Conservation (phyloP, 805 yeast genomes). For the Metschnikowia picachoensis region DNA sequence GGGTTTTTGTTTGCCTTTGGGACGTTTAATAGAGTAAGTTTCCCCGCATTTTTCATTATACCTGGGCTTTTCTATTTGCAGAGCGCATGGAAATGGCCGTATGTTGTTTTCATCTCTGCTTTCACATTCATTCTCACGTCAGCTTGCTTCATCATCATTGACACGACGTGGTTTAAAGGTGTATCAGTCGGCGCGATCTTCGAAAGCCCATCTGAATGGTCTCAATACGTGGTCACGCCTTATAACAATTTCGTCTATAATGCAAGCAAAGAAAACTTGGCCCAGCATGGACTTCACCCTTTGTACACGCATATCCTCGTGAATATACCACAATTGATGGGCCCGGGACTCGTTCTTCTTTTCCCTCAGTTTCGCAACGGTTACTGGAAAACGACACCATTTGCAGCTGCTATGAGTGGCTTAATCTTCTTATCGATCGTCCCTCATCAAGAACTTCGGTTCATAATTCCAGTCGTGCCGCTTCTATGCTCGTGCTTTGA, state of each 20-base stretch:
- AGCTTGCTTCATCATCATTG: slow-evolving; percentile 42
- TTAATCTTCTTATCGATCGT: slow-evolving; percentile 57
- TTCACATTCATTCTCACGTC: slow-evolving; percentile 36
- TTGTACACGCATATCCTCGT: slow-evolving; percentile 67
- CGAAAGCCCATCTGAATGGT: slow-evolving; percentile 12
- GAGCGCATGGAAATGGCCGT: slow-evolving; percentile 37
- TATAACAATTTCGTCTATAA: slow-evolving; percentile 76
- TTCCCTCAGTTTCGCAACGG: slow-evolving; percentile 31
- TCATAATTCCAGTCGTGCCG: slow-evolving; percentile 76
- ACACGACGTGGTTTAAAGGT: slow-evolving; percentile 45
- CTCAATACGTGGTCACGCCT: slow-evolving; percentile 59
- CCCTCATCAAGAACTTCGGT: slow-evolving; percentile 94
- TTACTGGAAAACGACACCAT: slow-evolving; percentile 51
- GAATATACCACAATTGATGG: slow-evolving; percentile 77
- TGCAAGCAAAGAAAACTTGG: slow-evolving; percentile 51
- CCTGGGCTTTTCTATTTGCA: slow-evolving; percentile 52
- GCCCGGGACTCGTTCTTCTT: slow-evolving; percentile 60
- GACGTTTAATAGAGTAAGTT: slow-evolving; percentile 79
- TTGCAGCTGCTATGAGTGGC: slow-evolving; percentile 61
- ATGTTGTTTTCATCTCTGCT: slow-evolving; percentile 24
- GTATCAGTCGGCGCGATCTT: slow-evolving; percentile 3
- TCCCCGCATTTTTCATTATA: slow-evolving; percentile 64
- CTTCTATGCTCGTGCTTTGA: slow-evolving; percentile 57
- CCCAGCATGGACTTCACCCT: slow-evolving; percentile 81
- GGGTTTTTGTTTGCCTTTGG: slow-evolving; percentile 55